Evolutionary conservation across 805 yeast species (phyloP).

Genomic region (Maudiozyma barnettii): DNA sequence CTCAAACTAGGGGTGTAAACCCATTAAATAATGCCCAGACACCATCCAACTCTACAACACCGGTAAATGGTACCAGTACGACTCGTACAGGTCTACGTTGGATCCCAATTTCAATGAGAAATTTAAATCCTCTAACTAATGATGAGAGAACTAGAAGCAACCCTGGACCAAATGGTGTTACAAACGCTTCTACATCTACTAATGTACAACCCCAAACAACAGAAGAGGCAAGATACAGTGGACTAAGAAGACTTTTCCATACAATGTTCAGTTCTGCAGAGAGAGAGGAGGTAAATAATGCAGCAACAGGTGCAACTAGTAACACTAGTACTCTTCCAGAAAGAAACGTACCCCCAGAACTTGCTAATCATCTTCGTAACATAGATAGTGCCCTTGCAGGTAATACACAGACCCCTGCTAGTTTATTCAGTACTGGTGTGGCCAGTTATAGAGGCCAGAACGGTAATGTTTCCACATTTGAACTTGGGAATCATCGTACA

Average conservation of each 20-base stretch:
- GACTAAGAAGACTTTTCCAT: background rate
- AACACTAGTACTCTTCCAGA: background rate
- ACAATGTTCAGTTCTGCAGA: background rate
- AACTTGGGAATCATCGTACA: conserved; percentile 4
- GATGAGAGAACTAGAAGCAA: conserved; percentile 4
- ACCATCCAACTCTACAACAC: too few relatives aligned
- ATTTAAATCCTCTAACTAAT: background rate
- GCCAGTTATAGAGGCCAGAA: conserved; percentile 25
- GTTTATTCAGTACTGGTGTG: conserved; percentile 25
- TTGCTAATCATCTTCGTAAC: background rate
- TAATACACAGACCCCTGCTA: background rate
- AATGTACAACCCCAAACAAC: background rate
- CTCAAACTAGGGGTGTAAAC: background rate
- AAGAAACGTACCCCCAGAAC: background rate
- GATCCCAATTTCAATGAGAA: conserved; percentile 12
- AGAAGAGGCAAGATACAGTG: background rate
- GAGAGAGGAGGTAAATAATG: background rate
- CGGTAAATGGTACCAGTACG: background rate
- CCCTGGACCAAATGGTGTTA: conserved; percentile 1
- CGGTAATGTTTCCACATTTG: conserved; percentile 23
- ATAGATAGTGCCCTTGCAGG: background rate
- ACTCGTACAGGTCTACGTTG: conserved; percentile 8
- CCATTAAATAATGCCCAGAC: background rate
- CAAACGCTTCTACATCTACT: background rate
- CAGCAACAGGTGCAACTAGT: background rate